Evolutionary conservation across 345 rosid genomes (phyloP), one percentile per base, ranked within the genome.

Genomic region (Trapa incisa): DNA sequence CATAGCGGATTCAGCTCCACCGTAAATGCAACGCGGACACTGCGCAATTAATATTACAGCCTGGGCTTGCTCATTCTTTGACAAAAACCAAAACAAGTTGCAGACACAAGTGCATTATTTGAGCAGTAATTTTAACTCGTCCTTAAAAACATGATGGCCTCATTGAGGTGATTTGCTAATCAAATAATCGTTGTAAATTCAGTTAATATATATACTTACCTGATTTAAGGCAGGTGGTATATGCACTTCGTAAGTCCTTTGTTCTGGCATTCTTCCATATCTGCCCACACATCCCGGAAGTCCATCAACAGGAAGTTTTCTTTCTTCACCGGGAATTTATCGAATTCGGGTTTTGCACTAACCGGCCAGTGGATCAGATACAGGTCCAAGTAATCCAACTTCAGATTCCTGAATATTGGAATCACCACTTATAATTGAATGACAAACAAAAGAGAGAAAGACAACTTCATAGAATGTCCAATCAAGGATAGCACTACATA

Each of bases 341-440:
- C 82, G 54, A 63, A 79, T 39, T 93, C 94, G 0, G 87, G 86
- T 64, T 84, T 88, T 0, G 88, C 58, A 60, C 96, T 88, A 72
- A 92, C 87, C 3, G 95, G 98, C 98, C 96, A 92, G 70, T 92
- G 98, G 38, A 89, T 79, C 54, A 82, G 76, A 39, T 85, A 91
- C 11, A 91, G 85, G 75, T 91, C 96, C 64, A 91, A 65, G 73
- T 84, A 86, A 65, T 86, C 92, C 68, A 88, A 39, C 68, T 80
- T 85, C 42, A 88, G 87, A 65, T 85, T 83, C 64, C 98, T 89
- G 75, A 76, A 66, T 7, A 67, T 53, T 5, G 63, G 14, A 16
- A 41, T 42, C 43, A 4, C 36, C 42, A 33, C 42, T 36, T 1
- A 29, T 57, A 1, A 57, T 22, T n/a, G 9, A 57, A n/a, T 7